A percentile compares a stretch with the other conserved stretches of the same genome.
Evolutionary conservation across 148 eudicot genomes (phyloP).

Genomic region (Arbutus unedo): DNA sequence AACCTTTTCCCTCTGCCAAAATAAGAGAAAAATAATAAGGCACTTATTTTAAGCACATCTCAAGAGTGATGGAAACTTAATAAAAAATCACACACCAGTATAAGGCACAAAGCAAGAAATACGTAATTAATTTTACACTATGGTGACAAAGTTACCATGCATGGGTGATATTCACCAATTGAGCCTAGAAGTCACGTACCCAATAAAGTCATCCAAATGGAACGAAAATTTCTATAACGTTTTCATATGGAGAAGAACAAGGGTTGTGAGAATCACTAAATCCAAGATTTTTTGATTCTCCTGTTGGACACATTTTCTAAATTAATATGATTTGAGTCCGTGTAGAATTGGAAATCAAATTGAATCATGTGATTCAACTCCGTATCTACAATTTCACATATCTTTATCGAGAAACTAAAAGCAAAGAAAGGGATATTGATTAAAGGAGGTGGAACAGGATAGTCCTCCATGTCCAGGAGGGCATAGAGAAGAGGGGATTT

Average conservation of each 20-base stretch:
- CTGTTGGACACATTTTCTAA: no score
- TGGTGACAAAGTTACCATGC: background rate
- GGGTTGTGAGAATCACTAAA: background rate
- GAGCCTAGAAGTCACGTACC: background rate
- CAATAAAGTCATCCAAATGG: background rate
- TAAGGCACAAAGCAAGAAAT: background rate
- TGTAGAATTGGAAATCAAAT: background rate
- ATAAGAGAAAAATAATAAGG: no score
- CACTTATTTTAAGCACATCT: background rate
- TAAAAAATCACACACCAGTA: background rate
- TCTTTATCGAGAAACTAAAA: no score
- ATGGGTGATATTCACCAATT: background rate
- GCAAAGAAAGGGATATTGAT: no score
- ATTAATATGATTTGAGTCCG: background rate
- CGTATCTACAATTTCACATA: no score
- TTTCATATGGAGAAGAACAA: background rate
- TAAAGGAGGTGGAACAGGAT: no score
- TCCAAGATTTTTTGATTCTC: background rate
- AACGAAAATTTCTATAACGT: no score
- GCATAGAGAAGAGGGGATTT: no score
- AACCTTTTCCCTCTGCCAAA: conserved; percentile 67
- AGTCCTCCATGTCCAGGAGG: no score
- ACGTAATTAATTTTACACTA: background rate
- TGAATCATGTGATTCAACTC: background rate
- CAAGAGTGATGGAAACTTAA: background rate